These are phyloP conservation scores for Neurospora sp. DNA, from an alignment of 495 filamentous ascomycete species.

Conservation along the genomic window DNA sequence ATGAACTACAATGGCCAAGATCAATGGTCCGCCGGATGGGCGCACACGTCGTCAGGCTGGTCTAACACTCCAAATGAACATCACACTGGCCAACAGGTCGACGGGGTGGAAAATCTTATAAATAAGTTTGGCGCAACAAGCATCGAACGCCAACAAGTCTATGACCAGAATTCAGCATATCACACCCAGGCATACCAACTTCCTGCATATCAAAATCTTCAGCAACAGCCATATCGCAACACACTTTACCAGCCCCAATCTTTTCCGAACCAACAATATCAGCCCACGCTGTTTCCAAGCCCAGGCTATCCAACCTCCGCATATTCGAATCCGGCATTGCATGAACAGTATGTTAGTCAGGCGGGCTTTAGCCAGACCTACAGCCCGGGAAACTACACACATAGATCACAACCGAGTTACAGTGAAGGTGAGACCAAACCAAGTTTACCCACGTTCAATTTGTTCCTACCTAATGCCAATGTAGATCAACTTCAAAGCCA, in stretches of 20 bases:
- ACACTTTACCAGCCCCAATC: not conserved
- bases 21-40: not conserved
- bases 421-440: not conserved
- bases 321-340: not conserved
- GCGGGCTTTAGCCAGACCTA: not conserved
- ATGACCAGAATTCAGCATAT: not conserved
- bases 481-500: not conserved
- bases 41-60: not conserved
- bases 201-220: not conserved
- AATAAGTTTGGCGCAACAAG: not conserved
- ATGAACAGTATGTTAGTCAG: not conserved
- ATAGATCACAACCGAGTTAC: not conserved
- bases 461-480: not conserved
- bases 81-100: not conserved
- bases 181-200: not conserved
- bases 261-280: not conserved
- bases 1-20: not conserved
- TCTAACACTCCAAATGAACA: not conserved
- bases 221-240: not conserved
- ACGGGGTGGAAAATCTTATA: slow-evolving; percentile 2
- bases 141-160: slow-evolving; percentile 1
- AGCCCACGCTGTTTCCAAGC: not conserved
- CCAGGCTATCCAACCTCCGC: not conserved
- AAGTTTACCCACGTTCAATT: not conserved
- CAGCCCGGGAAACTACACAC: not conserved